A percentile compares a stretch with the other conserved stretches of the same genome.
Conservation (phyloP, 805 yeast genomes). For the Yamadazyma kitorensis region DNA sequence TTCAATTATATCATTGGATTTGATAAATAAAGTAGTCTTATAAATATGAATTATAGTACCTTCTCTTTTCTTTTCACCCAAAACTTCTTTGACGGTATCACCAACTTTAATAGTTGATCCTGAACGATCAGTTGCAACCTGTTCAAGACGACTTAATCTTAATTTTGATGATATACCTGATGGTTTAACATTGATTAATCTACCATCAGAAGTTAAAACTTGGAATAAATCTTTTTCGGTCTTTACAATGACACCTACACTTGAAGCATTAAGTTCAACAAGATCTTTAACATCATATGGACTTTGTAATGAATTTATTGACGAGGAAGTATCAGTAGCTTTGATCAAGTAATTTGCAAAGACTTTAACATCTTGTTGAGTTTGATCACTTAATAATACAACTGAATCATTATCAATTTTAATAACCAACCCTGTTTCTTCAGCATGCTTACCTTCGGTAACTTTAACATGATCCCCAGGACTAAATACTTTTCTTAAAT, state of each 20-base stretch:
- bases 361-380: slow-evolving; percentile 84
- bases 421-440: slow-evolving; percentile 94
- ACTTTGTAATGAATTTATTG: slow-evolving; percentile 61
- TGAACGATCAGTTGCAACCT: slow-evolving; percentile 79
- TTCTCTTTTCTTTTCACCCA: slow-evolving; percentile 69
- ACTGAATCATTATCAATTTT: slow-evolving; percentile 80
- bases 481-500: slow-evolving; percentile 79
- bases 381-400: slow-evolving; percentile 84
- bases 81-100: slow-evolving; percentile 81
- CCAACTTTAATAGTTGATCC: slow-evolving; percentile 88
- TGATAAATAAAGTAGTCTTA: slow-evolving; percentile 74
- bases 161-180: slow-evolving; percentile 80
- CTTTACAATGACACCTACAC: slow-evolving; percentile 84
- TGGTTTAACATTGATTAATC: slow-evolving; percentile 67
- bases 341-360: slow-evolving; percentile 88
- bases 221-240: slow-evolving; percentile 86
- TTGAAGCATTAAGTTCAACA: slow-evolving; percentile 80
- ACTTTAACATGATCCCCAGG: slow-evolving; percentile 96
- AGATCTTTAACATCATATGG: slow-evolving; percentile 85
- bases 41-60: slow-evolving; percentile 87
- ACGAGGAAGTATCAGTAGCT: slow-evolving; percentile 77
- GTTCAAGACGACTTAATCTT: slow-evolving; percentile 59
- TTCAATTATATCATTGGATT: slow-evolving; percentile 75
- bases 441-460: slow-evolving; percentile 84
- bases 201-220: slow-evolving; percentile 79